These are phyloP conservation scores for Penicillium tannophilum DNA, from an alignment of 495 filamentous ascomycete genomes.

Conservation along the genomic window DNA sequence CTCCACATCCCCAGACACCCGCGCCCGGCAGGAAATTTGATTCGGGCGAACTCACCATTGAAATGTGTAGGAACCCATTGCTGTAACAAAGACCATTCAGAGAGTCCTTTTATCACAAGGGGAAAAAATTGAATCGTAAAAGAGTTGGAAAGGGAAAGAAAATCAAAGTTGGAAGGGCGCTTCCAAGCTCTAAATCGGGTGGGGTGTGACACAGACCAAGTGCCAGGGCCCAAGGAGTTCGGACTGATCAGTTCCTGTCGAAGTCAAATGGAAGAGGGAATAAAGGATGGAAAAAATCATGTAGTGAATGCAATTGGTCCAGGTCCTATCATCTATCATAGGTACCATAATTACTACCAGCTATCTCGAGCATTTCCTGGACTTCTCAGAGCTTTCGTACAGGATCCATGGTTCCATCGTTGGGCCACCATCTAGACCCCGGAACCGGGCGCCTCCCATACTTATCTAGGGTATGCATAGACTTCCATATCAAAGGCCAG, in stretches of 20 bases:
- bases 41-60: conserved; percentile 41
- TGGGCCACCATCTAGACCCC: conserved; percentile 1
- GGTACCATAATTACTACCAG: neutral
- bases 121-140: conserved; percentile 4
- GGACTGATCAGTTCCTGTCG: neutral
- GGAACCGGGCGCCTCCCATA: neutral
- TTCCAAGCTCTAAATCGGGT: conserved; percentile 13
- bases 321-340: neutral
- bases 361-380: neutral
- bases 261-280: neutral
- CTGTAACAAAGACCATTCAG: neutral
- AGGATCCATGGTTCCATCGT: neutral
- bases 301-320: neutral
- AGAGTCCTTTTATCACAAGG: conserved; percentile 1
- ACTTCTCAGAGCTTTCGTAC: neutral
- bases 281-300: neutral
- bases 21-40: conserved; percentile 2
- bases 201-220: conserved; percentile 15
- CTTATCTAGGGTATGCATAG: neutral
- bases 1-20: conserved; percentile 1
- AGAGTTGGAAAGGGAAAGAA: conserved; percentile 1
- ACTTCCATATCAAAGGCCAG: too few species aligned
- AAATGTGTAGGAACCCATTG: conserved; percentile 47
- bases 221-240: conserved; percentile 6
- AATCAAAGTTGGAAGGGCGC: conserved; percentile 9